Evolutionary conservation across 495 filamentous ascomycete genomes (phyloP).

Genomic region (Pyronema omphalodes): DNA sequence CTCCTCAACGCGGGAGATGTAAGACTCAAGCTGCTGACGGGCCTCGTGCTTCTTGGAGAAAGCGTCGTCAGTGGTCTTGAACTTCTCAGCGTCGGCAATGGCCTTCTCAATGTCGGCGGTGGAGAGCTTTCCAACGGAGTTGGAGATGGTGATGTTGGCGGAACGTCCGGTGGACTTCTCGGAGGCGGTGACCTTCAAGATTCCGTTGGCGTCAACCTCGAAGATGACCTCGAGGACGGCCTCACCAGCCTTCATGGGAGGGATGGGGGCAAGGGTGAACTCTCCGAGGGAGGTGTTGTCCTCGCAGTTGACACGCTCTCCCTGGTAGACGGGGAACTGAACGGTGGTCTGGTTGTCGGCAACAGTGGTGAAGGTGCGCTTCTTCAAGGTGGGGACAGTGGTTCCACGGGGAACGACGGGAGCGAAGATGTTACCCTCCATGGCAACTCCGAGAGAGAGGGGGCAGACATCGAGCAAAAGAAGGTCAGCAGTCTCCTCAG

Average conservation of each 20-base stretch:
- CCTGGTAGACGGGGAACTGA: constrained; percentile 95
- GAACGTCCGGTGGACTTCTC: constrained; percentile 97
- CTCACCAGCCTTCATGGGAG: constrained; percentile 93
- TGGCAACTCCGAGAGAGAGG: constrained; percentile 96
- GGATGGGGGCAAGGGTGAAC: constrained; percentile 94
- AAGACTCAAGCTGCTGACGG: constrained; percentile 94
- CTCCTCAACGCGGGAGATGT: constrained; percentile 97
- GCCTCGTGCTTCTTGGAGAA: constrained; percentile 99
- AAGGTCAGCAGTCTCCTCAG: constrained; percentile 87
- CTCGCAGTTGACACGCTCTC: constrained; percentile 98
- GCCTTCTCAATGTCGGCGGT: constrained; percentile 91
- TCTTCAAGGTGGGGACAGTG: constrained; percentile 87
- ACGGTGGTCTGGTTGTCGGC: constrained; percentile 92
- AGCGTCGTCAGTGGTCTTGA: constrained; percentile 93
- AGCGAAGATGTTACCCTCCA: constrained; percentile 99
- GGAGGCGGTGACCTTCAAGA: constrained; percentile 97
- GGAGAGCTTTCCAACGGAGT: constrained; percentile 97
- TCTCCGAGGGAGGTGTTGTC: constrained; percentile 98
- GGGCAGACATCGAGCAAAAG: constrained; percentile 92
- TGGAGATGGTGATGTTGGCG: constrained; percentile 99
- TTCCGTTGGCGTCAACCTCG: constrained; percentile 99
- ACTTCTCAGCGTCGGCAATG: constrained; percentile 91
- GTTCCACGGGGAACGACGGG: constrained; percentile 80
- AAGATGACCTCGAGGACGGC: constrained; percentile 96
- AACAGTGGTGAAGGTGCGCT: constrained; percentile 93